Percentiles rank a stretch among this genome's conserved stretches.
These are phyloP conservation scores for Epipyxis sp. DNA, from an alignment of 108 stramenopile species.

Conservation along the genomic window DNA sequence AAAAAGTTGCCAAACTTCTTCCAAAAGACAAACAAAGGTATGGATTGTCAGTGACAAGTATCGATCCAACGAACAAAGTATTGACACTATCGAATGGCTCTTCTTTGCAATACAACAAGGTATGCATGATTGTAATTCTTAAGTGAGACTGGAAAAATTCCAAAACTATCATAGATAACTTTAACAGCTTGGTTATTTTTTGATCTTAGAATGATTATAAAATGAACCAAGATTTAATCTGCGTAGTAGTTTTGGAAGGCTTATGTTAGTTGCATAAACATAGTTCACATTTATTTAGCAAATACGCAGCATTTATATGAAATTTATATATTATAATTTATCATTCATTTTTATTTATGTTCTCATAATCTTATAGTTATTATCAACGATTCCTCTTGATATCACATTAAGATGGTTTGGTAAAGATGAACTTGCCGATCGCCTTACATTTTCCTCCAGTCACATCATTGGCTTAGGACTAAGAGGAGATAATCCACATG, in stretches of 20 bases:
- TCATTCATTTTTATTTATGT: too few relatives aligned
- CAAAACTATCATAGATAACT: too few relatives aligned
- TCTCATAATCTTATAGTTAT: neutral
- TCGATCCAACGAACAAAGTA: neutral
- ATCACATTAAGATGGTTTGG: slow-evolving; percentile 26
- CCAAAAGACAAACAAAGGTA: slow-evolving; percentile 16
- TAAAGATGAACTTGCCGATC: slow-evolving; percentile 4
- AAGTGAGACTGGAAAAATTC: too few relatives aligned
- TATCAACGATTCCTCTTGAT: slow-evolving; percentile 18
- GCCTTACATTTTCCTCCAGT: slow-evolving; percentile 22
- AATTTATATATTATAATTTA: too few relatives aligned
- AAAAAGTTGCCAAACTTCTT: slow-evolving; percentile 25
- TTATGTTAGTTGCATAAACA: too few relatives aligned
- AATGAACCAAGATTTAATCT: too few relatives aligned
- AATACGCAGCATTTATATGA: too few relatives aligned
- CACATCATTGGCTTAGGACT: slow-evolving; percentile 32
- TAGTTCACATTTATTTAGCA: too few relatives aligned
- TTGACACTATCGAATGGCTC: neutral
- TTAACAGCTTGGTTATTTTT: too few relatives aligned
- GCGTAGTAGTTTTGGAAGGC: too few relatives aligned
- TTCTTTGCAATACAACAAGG: slow-evolving; percentile 4
- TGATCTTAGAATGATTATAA: too few relatives aligned
- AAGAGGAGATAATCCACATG: slow-evolving; percentile 22
- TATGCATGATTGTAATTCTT: too few relatives aligned
- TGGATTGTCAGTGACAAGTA: neutral